A percentile compares a stretch with the other conserved stretches of the same genome.
Evolutionary conservation across 805 yeast genomes (phyloP).

Genomic region (Starmerella scarabaei): DNA sequence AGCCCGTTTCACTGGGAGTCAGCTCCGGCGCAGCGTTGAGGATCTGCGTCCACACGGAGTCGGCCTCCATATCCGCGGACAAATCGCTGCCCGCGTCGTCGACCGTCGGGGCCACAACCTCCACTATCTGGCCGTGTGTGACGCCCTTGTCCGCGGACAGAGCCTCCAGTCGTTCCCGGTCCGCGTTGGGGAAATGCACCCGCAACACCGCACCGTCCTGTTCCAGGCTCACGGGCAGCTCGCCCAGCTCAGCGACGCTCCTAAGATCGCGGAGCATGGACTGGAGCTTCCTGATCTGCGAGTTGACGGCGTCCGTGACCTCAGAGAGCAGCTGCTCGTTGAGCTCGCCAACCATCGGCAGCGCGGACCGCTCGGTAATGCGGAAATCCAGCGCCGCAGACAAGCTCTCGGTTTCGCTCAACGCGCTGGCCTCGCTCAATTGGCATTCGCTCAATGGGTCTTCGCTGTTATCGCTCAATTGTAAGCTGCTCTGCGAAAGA

Average conservation of each 20-base stretch:
- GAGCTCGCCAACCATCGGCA: conserved; percentile 33
- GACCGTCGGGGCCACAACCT: conserved; percentile 7
- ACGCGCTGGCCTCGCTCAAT: neutral
- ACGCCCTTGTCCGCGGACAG: conserved; percentile 50
- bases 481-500: neutral
- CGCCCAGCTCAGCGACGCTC: conserved; percentile 45
- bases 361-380: conserved; percentile 30
- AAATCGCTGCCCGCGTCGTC: neutral
- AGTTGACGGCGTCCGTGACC: conserved; percentile 29
- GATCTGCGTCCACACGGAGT: conserved; percentile 3
- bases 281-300: conserved; percentile 28
- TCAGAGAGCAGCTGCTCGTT: conserved; percentile 34
- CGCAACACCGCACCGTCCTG: conserved; percentile 29
- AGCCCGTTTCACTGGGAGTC: neutral
- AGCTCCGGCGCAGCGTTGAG: conserved; percentile 1
- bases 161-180: conserved; percentile 41
- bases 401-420: neutral
- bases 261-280: conserved; percentile 33
- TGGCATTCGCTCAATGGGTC: neutral
- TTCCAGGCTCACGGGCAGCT: conserved; percentile 45
- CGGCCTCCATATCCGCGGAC: neutral
- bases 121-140: conserved; percentile 39
- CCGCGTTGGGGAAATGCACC: conserved; percentile 63
- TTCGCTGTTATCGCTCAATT: neutral
- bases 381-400: conserved; percentile 40